A percentile compares a stretch with the other conserved stretches of the same genome.
Evolutionary conservation across 2,329 filamentous ascomycete genomes (phyloP).

Genomic region (Aspergillus sp.): DNA sequence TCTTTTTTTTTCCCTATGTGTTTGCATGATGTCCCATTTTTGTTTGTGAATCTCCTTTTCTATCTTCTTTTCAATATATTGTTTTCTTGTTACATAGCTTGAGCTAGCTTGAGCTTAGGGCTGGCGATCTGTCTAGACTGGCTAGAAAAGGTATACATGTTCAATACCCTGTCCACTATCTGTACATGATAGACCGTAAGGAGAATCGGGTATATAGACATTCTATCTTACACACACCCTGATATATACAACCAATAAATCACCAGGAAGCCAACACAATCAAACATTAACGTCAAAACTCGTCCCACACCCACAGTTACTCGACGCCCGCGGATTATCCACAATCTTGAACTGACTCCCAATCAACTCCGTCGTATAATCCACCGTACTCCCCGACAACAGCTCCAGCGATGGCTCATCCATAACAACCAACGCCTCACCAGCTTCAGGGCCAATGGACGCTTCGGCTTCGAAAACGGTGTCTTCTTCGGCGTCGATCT

Average conservation of each 20-base stretch:
- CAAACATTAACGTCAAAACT: constrained; percentile 82
- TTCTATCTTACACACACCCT: background rate
- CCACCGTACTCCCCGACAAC: constrained; percentile 86
- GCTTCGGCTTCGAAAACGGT: constrained; percentile 68
- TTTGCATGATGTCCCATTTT: background rate
- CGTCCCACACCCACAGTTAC: constrained; percentile 93
- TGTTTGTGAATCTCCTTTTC: background rate
- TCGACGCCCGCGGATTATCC: constrained; percentile 84
- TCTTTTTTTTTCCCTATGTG: constrained; percentile 3
- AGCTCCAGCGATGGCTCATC: constrained; percentile 82
- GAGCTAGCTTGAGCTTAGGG: background rate
- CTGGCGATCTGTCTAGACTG: background rate
- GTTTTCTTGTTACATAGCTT: background rate
- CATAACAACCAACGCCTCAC: constrained; percentile 72
- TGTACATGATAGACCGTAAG: no score
- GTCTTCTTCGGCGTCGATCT: constrained; percentile 67
- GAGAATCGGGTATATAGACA: background rate
- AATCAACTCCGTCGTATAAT: constrained; percentile 94
- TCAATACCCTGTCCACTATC: no score
- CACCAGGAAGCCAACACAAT: background rate
- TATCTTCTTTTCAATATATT: constrained; percentile 4
- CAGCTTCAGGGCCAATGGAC: constrained; percentile 33
- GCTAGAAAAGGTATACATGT: no score
- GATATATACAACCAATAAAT: background rate
- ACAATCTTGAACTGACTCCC: constrained; percentile 93